Evolutionary conservation across 345 rosid genomes (phyloP), one percentile per base, ranked within the genome.

Genomic region (Passiflora organensis): DNA sequence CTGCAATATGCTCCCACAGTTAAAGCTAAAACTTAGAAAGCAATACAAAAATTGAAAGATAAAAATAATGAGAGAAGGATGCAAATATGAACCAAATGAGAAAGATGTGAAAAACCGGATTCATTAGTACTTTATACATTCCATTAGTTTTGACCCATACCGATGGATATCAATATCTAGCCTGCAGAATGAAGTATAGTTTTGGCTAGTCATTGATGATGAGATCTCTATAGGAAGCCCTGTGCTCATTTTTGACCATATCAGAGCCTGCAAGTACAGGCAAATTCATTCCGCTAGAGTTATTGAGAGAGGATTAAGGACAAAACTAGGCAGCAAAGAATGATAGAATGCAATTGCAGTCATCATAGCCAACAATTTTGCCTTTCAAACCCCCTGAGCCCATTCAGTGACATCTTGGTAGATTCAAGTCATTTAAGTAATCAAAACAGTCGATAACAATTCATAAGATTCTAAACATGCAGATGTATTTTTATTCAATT

Each of bases 241-340:
- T 51, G 96, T 91, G 54, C 98, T 91, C 98, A 91, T 88, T 76
- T 91, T 91, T 77, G 98, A 86, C 98, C 98, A 91, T 68, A 91
- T 91, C 67, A 88, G 71, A 20, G 98, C 98, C 98, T 91, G 85
- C 63, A 58, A 64, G 54, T 21, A 23, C 36, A 61, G 34, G 34
- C 34, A 28, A 8, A 28, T 28, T 28, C 34, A 28, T 28, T 28
- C 34, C 34, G 8, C 34, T 2, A 28, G 34, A 28, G 34, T n/a
- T n/a, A n/a, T n/a, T n/a, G n/a, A n/a, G n/a, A n/a, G n/a, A n/a
- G n/a, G n/a, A n/a, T n/a, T n/a, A n/a, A n/a, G n/a, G n/a, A n/a
- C n/a, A n/a, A n/a, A n/a, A n/a, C n/a, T n/a, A n/a, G n/a, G n/a
- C n/a, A n/a, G n/a, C n/a, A n/a, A n/a, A n/a, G n/a, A n/a, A n/a